phyloP scores from a whole-genome alignment of 2,329 filamentous ascomycete species.

The Graphium sp. region DNA sequence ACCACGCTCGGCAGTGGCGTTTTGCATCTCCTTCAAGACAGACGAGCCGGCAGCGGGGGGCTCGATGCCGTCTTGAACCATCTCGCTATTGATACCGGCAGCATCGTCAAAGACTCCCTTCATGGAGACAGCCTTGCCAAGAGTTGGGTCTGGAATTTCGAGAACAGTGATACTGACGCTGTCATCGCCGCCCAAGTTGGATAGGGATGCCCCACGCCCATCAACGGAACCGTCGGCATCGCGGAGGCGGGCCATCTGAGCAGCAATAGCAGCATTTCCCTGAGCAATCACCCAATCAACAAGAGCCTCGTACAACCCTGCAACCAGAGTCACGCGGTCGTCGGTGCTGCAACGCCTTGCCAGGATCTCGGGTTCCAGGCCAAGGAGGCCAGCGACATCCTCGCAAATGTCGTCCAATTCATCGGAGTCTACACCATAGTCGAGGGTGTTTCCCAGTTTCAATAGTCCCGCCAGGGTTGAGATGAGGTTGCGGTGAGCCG shows the following conservation, averaged over 20 bases:
- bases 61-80: slow-evolving; percentile 89
- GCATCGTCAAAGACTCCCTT: slow-evolving; percentile 84
- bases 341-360: slow-evolving; percentile 64
- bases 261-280: slow-evolving; percentile 70
- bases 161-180: slow-evolving; percentile 81
- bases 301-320: slow-evolving; percentile 78
- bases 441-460: slow-evolving; percentile 81
- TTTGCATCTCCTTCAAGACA: slow-evolving; percentile 73
- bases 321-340: slow-evolving; percentile 68
- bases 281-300: slow-evolving; percentile 89
- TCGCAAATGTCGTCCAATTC: slow-evolving; percentile 74
- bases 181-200: slow-evolving; percentile 39
- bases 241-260: slow-evolving; percentile 51
- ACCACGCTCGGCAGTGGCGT: slow-evolving; percentile 59
- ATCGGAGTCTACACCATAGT: slow-evolving; percentile 72
- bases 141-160: slow-evolving; percentile 61
- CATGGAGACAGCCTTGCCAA: slow-evolving; percentile 80
- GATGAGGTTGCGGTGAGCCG: slow-evolving; percentile 65
- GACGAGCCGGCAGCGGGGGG: slow-evolving; percentile 60
- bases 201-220: slow-evolving; percentile 43
- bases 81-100: slow-evolving; percentile 88
- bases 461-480: slow-evolving; percentile 73
- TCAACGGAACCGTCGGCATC: slow-evolving; percentile 53
- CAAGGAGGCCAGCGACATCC: slow-evolving; percentile 73
- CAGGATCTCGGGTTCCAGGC: slow-evolving; percentile 72